Evolutionary conservation across 306 rosid species (phyloP), one percentile per base, ranked within the genome.

Genomic region (Rubus parviflorus): DNA sequence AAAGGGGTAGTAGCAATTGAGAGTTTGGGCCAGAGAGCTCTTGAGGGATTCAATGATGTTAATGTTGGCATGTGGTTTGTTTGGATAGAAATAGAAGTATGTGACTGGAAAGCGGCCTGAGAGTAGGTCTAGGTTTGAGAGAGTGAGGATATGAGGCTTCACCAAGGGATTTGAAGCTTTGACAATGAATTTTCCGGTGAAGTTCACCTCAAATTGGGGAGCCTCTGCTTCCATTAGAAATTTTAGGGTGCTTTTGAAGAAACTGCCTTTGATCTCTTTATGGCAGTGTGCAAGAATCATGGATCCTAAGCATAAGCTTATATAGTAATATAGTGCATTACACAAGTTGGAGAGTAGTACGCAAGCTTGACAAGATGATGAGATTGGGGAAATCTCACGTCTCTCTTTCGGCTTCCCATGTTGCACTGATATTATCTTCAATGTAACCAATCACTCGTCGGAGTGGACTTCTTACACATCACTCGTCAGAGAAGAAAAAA

Each of bases 51-150:
- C 85, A 62, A 77, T 72, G 49, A 86, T 49, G 7, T 60, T 16
- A 15, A 65, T 63, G 80, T 70, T 67, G 46, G 68, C 47, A 38
- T 60, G 70, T 61, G 90, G 84, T 47, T 66, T 87, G 15, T 57
- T 87, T 37, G 42, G 42, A 79, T 86, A 94, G 88, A 94, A 92
- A 78, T 94, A 92, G 57, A 94, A 79, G 81, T 94, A 94, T 7
- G 97, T 87, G 38, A 94, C 85, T 2, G 97, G 98, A 81, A 90
- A 94, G 61, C 97, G 97, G 60, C 97, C 97, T 6, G 93, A 94
- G 81, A 92, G 98, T 9, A 92, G 83, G 78, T 92, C 97, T 77
- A 94, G 93, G 75, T 92, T 93, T 60, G 98, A 89, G 51, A 93
- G 97, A 37, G 80, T 68, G 72, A 88, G 72, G 70, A 87, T 67